A percentile compares a stretch with the other conserved stretches of the same genome.
Conservation (phyloP, 768 basidiomycete species). For the Leucocoprinus sp. region DNA sequence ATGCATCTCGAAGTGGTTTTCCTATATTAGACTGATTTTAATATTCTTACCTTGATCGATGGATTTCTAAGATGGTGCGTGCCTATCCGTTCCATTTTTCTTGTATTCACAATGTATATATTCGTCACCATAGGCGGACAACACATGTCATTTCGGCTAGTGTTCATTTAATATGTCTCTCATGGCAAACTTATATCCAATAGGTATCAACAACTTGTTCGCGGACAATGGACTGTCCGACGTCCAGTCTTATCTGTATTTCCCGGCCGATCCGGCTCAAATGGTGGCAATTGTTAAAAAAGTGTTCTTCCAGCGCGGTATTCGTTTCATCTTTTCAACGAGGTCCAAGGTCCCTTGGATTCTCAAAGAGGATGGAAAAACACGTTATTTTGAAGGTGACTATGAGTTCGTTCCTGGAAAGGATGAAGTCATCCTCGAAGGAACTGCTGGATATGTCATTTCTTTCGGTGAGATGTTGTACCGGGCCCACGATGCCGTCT, state of each 20-base stretch:
- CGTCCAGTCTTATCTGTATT: conserved; percentile 73
- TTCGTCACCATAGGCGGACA: conserved; percentile 30
- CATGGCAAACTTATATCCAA: conserved; percentile 29
- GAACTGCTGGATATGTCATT: conserved; percentile 75
- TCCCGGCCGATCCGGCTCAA: conserved; percentile 79
- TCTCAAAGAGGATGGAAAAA: conserved; percentile 63
- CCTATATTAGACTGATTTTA: too few species aligned
- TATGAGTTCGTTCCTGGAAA: conserved; percentile 82
- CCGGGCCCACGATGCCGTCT: conserved; percentile 75
- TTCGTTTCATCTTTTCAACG: conserved; percentile 85
- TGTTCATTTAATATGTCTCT: conserved; percentile 12
- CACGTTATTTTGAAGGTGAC: conserved; percentile 54
- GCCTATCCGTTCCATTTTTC: background rate
- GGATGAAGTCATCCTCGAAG: conserved; percentile 75
- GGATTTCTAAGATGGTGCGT: conserved; percentile 24
- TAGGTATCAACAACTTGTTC: conserved; percentile 80
- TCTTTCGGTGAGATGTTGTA: conserved; percentile 86
- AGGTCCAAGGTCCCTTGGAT: conserved; percentile 87
- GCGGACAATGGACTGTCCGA: conserved; percentile 84
- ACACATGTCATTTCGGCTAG: conserved; percentile 39
- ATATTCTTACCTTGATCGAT: background rate
- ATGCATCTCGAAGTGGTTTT: conserved; percentile 14
- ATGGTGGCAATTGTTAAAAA: conserved; percentile 70
- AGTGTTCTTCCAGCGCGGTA: conserved; percentile 76
- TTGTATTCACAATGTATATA: conserved; percentile 4